Evolutionary conservation across 805 yeast genomes (phyloP).

Genomic region (Metschnikowia corniflorae): DNA sequence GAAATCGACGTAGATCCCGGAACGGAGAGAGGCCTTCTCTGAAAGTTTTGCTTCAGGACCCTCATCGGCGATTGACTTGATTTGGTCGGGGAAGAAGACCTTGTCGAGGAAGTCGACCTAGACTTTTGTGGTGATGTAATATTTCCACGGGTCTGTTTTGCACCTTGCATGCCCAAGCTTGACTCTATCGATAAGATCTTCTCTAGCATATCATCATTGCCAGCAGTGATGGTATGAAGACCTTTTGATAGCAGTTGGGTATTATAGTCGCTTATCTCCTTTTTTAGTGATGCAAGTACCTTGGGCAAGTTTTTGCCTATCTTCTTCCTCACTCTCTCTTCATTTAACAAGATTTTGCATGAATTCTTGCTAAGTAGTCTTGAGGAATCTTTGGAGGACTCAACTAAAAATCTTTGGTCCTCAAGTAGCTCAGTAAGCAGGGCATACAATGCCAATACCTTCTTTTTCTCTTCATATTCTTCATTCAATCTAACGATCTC

Average conservation of each 20-base stretch:
- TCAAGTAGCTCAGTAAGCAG: slow-evolving; percentile 51
- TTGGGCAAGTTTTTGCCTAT: slow-evolving; percentile 67
- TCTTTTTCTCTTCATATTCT: slow-evolving; percentile 49
- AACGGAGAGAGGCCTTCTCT: not conserved
- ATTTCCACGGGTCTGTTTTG: slow-evolving; percentile 7
- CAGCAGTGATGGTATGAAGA: slow-evolving; percentile 29
- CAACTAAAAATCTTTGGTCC: slow-evolving; percentile 62
- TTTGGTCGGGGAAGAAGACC: slow-evolving; percentile 13
- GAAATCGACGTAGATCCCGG: too few relatives aligned
- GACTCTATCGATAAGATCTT: slow-evolving; percentile 32
- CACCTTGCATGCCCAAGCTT: slow-evolving; percentile 6
- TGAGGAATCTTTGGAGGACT: slow-evolving; percentile 74
- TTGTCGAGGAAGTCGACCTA: slow-evolving; percentile 1
- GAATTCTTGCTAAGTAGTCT: slow-evolving; percentile 72
- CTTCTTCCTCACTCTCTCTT: slow-evolving; percentile 70
- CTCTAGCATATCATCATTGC: slow-evolving; percentile 48
- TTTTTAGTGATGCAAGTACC: slow-evolving; percentile 49
- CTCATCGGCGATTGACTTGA: slow-evolving; percentile 9
- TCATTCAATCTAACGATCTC: slow-evolving; percentile 53
- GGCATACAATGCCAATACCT: slow-evolving; percentile 53
- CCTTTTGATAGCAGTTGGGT: slow-evolving; percentile 21
- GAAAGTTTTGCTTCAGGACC: slow-evolving; percentile 6
- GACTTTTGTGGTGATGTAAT: slow-evolving; percentile 9
- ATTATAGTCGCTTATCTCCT: slow-evolving; percentile 49
- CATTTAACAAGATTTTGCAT: slow-evolving; percentile 73